Percentiles rank a stretch among this genome's conserved stretches.
These are phyloP conservation scores for Musa beccarii DNA, from an alignment of 176 grass and related monocot species.

Conservation along the genomic window DNA sequence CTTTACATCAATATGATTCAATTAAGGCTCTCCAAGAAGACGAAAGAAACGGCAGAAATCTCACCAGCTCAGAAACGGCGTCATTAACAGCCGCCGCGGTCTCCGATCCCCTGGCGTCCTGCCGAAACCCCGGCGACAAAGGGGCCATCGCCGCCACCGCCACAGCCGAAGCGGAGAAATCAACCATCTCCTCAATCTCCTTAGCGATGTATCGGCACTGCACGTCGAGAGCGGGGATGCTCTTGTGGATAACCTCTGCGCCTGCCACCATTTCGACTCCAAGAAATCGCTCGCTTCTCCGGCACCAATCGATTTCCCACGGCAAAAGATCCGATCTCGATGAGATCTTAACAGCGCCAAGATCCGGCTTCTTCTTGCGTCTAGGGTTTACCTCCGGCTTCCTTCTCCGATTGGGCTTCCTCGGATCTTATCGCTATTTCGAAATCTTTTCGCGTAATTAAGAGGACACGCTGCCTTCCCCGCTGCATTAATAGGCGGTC, in stretches of 20 bases:
- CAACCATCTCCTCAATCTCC: constrained; percentile 22
- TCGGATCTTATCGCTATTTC: neutral
- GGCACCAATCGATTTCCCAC: constrained; percentile 2
- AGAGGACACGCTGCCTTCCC: neutral
- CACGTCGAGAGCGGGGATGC: constrained; percentile 22
- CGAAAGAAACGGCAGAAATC: neutral
- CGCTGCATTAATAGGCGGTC: neutral
- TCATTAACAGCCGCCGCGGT: constrained; percentile 21
- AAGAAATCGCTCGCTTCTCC: neutral
- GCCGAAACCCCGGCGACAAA: constrained; percentile 4
- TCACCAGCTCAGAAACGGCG: constrained; percentile 46
- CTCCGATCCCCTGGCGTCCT: neutral
- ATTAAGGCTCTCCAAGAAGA: neutral
- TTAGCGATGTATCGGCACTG: constrained; percentile 18
- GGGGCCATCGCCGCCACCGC: constrained; percentile 20
- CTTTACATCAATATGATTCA: neutral
- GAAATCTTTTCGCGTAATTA: neutral
- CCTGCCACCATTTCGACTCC: constrained; percentile 65
- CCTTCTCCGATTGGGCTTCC: neutral
- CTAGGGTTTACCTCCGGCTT: constrained; percentile 3
- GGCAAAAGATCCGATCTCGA: neutral
- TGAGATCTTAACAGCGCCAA: neutral
- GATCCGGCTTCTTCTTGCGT: neutral
- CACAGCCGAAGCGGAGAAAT: constrained; percentile 16
- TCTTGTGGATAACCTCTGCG: constrained; percentile 56